Conservation (phyloP, 306 rosid genomes). For the Lablab purpureus region DNA sequence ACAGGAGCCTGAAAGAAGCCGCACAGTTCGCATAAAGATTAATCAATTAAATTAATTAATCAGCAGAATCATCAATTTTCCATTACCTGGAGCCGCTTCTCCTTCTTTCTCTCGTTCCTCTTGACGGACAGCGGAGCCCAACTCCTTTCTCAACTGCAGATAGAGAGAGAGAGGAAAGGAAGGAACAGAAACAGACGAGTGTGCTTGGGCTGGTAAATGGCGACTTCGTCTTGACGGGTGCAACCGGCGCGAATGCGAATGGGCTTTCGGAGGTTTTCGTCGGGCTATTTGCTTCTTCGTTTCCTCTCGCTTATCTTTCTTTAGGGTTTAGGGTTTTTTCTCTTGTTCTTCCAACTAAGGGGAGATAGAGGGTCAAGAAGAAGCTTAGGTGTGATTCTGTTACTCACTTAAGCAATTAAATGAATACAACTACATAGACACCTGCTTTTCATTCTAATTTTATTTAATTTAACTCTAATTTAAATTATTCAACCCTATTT, state of each 20-base stretch:
- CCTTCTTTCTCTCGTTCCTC: conserved; percentile 95
- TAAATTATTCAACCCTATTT: too few relatives aligned
- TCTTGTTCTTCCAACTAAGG: not conserved
- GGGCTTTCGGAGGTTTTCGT: conserved; percentile 85
- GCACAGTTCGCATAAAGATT: not conserved
- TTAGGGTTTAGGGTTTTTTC: too few relatives aligned
- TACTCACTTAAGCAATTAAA: too few relatives aligned
- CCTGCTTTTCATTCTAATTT: too few relatives aligned
- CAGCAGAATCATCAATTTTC: not conserved
- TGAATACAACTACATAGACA: too few relatives aligned
- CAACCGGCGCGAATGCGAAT: conserved; percentile 88
- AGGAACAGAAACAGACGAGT: not conserved
- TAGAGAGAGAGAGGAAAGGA: not conserved
- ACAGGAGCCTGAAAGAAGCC: conserved; percentile 67
- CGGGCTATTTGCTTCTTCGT: conserved; percentile 54
- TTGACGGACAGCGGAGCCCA: conserved; percentile 70
- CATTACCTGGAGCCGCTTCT: conserved; percentile 79
- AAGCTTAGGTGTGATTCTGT: too few relatives aligned
- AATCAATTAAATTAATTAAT: not conserved
- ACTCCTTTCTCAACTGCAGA: conserved; percentile 83
- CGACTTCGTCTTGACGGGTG: conserved; percentile 89
- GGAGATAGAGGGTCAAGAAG: too few relatives aligned
- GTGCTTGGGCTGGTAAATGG: conserved; percentile 70
- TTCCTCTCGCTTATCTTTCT: conserved; percentile 21
- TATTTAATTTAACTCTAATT: too few relatives aligned